Percentiles rank a stretch among this genome's conserved stretches.
phyloP scores from a whole-genome alignment of 2,329 filamentous ascomycete genomes.

The Leptographium radiaticola region DNA sequence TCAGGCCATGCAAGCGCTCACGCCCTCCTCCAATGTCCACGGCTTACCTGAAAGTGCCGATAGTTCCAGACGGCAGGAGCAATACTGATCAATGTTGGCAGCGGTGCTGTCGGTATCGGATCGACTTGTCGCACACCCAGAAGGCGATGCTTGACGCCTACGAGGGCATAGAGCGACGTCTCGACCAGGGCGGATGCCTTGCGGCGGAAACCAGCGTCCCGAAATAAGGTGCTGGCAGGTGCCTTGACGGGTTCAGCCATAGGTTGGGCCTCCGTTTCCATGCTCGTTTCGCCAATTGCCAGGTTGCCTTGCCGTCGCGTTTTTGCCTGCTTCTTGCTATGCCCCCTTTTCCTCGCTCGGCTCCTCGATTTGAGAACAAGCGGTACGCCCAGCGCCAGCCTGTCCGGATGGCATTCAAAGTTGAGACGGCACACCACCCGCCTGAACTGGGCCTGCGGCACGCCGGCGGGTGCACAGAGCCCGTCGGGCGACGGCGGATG shows the following conservation, averaged over 20 bases:
- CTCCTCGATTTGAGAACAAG: not conserved
- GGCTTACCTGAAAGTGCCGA: conserved; percentile 8
- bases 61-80: conserved; percentile 13
- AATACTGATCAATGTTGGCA: conserved; percentile 7
- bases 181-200: conserved; percentile 1
- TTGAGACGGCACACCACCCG: conserved; percentile 7
- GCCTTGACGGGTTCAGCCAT: not conserved
- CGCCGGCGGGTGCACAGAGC: conserved; percentile 5
- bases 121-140: conserved; percentile 1
- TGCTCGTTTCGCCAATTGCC: not conserved
- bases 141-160: conserved; percentile 4
- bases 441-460: conserved; percentile 9
- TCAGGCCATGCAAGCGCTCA: too few relatives aligned
- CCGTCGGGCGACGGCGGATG: conserved; percentile 7
- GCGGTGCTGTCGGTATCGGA: not conserved
- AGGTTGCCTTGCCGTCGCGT: not conserved
- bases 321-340: not conserved
- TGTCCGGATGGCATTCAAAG: not conserved
- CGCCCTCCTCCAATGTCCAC: too few relatives aligned
- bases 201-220: not conserved
- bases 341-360: not conserved
- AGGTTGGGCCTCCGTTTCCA: not conserved
- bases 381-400: not conserved
- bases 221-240: not conserved
- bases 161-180: conserved; percentile 2